Conservation (phyloP, 2,329 filamentous ascomycete species). For the Botrytis squamosa region DNA sequence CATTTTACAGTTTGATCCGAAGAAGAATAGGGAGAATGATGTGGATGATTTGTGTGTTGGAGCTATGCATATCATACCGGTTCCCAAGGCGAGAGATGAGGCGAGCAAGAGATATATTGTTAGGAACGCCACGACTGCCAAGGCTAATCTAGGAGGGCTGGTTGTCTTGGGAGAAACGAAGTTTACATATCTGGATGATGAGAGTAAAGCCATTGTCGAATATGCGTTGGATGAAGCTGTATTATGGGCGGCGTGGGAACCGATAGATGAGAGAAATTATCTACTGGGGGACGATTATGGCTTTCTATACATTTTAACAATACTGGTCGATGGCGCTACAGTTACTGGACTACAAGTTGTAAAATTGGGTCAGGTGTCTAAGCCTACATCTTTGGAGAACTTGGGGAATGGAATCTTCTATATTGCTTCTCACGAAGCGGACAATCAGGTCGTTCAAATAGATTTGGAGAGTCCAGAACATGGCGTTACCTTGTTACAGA, state of each 20-base stretch:
- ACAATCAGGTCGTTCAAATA: conserved; percentile 78
- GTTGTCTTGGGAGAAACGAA: conserved; percentile 77
- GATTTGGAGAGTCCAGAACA: conserved; percentile 45
- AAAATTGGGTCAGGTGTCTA: conserved; percentile 64
- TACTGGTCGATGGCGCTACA: conserved; percentile 63
- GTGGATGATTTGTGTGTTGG: conserved; percentile 54
- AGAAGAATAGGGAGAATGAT: conserved; percentile 55
- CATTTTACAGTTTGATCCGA: conserved; percentile 52
- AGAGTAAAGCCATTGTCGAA: conserved; percentile 65
- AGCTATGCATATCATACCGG: conserved; percentile 61
- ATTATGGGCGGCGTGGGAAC: conserved; percentile 89
- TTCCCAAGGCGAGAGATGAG: conserved; percentile 55
- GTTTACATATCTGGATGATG: conserved; percentile 81
- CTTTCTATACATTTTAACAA: conserved; percentile 76
- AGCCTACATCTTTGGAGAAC: conserved; percentile 77
- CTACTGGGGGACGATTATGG: conserved; percentile 93
- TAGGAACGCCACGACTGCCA: conserved; percentile 49
- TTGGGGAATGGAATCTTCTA: conserved; percentile 73
- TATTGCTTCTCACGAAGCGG: conserved; percentile 87
- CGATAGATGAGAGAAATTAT: conserved; percentile 77
- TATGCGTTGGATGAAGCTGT: conserved; percentile 69
- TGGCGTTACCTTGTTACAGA: conserved; percentile 66
- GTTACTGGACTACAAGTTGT: conserved; percentile 73
- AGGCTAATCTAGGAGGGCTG: conserved; percentile 65
- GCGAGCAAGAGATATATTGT: conserved; percentile 61